phyloP scores from a whole-genome alignment of 345 rosid species.

The Eucalyptus victrix region DNA sequence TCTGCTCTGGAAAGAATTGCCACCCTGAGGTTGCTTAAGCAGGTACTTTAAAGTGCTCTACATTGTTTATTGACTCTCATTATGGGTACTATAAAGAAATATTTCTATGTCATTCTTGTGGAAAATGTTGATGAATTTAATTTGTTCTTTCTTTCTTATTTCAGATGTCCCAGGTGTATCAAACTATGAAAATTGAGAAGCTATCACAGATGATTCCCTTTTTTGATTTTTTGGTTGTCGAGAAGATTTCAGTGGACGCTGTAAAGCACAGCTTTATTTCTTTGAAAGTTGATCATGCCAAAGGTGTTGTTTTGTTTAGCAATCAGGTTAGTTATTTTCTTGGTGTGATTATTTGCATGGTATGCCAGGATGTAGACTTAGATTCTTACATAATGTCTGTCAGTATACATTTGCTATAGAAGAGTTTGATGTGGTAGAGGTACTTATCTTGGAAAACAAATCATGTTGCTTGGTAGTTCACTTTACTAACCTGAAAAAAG shows the following conservation, averaged over 20 bases:
- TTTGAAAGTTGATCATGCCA: constrained; percentile 87
- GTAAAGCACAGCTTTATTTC: constrained; percentile 70
- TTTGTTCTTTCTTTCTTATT: background rate
- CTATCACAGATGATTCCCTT: constrained; percentile 85
- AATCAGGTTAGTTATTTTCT: constrained; percentile 35
- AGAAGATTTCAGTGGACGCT: constrained; percentile 93
- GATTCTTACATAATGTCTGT: background rate
- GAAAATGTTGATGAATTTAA: background rate
- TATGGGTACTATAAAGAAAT: background rate
- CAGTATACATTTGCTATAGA: background rate
- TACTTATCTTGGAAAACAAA: background rate
- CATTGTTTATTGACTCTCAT: background rate
- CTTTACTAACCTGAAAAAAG: background rate
- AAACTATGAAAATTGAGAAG: constrained; percentile 68
- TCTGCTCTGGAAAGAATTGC: constrained; percentile 81
- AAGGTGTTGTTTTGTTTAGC: constrained; percentile 55
- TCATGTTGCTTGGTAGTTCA: background rate
- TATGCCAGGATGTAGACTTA: background rate
- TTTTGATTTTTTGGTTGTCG: constrained; percentile 66
- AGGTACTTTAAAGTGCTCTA: constrained; percentile 26
- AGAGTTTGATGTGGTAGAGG: background rate
- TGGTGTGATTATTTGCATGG: background rate
- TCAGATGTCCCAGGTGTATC: constrained; percentile 90
- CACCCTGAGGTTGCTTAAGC: constrained; percentile 82
- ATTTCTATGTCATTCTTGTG: background rate